Conservation (phyloP, 1,139 yeast species). For the Yamadazyma sp. region DNA sequence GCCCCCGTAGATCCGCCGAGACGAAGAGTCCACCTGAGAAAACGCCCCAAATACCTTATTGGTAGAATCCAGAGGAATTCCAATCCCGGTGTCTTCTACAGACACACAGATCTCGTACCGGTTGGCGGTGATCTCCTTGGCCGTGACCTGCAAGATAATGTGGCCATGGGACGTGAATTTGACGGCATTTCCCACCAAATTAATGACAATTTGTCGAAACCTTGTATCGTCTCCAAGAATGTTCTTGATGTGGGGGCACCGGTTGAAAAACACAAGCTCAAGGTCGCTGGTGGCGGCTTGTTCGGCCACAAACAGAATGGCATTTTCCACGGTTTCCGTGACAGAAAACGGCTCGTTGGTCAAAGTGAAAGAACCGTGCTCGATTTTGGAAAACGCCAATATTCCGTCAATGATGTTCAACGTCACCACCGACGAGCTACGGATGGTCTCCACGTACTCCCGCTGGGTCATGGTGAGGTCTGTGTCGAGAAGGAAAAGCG, state of each 20-base stretch:
- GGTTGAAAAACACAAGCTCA: conserved; percentile 49
- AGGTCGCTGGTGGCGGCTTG: conserved; percentile 48
- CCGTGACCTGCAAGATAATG: conserved; percentile 40
- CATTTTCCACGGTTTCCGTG: conserved; percentile 52
- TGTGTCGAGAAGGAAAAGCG: conserved; percentile 54
- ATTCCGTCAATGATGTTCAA: conserved; percentile 58
- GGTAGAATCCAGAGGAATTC: conserved; percentile 51
- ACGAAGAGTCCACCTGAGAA: conserved; percentile 61
- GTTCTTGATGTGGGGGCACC: conserved; percentile 41
- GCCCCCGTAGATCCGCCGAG: conserved; percentile 58
- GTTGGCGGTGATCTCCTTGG: conserved; percentile 27
- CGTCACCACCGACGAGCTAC: conserved; percentile 53
- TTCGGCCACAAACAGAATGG: conserved; percentile 53
- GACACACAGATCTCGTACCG: conserved; percentile 43
- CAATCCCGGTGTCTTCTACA: conserved; percentile 62
- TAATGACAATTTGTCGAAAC: conserved; percentile 54
- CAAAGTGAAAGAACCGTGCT: conserved; percentile 52
- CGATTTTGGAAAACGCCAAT: conserved; percentile 55
- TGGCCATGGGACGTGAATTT: conserved; percentile 54
- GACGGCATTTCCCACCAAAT: conserved; percentile 57
- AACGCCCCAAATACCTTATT: conserved; percentile 57
- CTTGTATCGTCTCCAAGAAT: conserved; percentile 53
- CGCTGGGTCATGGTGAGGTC: conserved; percentile 45
- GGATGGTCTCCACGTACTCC: conserved; percentile 56
- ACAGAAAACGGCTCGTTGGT: conserved; percentile 51